These are phyloP conservation scores for Wickerhamomyces bisporus DNA, from an alignment of 805 yeast species.

Conservation along the genomic window DNA sequence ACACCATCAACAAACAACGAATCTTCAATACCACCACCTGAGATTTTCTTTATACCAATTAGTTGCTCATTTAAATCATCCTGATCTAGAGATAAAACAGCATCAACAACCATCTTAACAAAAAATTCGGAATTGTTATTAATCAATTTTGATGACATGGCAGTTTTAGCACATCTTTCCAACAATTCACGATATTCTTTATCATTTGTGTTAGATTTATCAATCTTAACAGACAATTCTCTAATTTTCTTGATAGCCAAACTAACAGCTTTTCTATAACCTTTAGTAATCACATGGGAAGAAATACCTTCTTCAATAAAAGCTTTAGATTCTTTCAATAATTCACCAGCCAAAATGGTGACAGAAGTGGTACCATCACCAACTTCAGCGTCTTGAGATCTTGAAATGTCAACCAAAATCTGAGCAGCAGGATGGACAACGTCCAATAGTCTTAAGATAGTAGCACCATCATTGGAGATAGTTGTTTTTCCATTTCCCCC, in stretches of 20 bases:
- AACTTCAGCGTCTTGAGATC: constrained; percentile 96
- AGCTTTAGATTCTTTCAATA: constrained; percentile 81
- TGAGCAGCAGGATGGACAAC: constrained; percentile 99
- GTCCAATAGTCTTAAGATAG: constrained; percentile 84
- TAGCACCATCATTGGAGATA: constrained; percentile 97
- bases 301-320: constrained; percentile 97
- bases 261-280: constrained; percentile 76
- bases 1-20: constrained; percentile 87
- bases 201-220: constrained; percentile 38
- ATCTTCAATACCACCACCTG: constrained; percentile 97
- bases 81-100: constrained; percentile 83
- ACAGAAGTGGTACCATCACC: constrained; percentile 99
- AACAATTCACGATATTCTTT: constrained; percentile 65
- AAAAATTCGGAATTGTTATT: constrained; percentile 83
- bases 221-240: constrained; percentile 72
- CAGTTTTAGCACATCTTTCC: constrained; percentile 92
- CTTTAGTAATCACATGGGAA: constrained; percentile 82
- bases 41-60: constrained; percentile 90
- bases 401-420: constrained; percentile 87
- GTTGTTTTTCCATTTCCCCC: constrained; percentile 81
- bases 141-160: constrained; percentile 94
- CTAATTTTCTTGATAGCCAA: constrained; percentile 69
- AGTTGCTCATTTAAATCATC: constrained; percentile 80
- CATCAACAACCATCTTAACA: constrained; percentile 95
- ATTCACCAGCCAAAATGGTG: constrained; percentile 89